Evolutionary conservation across 2,329 filamentous ascomycete genomes (phyloP), one percentile per base, ranked within the genome.

Genomic region (Nigrospora sphaerica): DNA sequence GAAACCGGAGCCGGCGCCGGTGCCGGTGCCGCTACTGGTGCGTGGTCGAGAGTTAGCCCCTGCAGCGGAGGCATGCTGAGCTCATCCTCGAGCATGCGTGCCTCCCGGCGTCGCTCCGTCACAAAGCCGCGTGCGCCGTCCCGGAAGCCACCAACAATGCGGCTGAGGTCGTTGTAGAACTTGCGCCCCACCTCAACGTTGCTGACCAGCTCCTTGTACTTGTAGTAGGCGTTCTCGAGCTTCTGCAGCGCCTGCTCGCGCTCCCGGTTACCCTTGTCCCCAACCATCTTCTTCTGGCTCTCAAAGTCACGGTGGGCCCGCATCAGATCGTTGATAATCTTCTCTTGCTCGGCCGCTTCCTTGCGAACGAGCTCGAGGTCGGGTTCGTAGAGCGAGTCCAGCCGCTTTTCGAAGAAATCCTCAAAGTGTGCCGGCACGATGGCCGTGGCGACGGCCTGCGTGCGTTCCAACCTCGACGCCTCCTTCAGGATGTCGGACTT

Each of bases 161-260:
- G 88, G 40, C 86, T 88, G 5, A 98, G 75, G 60, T 97, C 91
- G 56, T 98, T 98, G 71, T 97, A 98, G 62, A 98, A 98, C 63
- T 93, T 96, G 45, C 92, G 77, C 1, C 89, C 93, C 0, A 86
- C 88, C 54, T 97, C 92, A 3, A 96, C 75, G 60, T 97, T 95
- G 53, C 81, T 88, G 47, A 95, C 82, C 47, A 97, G 88, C 63
- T 98, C 92, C 68, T 95, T 95, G 72, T 97, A 97, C 67, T 92
- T 95, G 65, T 90, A 83, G 62, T 95, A 97, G 1, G 89, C 92
- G 52, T 87, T 90, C 64, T 97, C 92, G 11, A 98, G 73, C 51
- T 79, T 82, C 65, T 98, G 93, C 42, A 98, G 69, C 0, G 89
- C 90, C 54, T 86, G 79, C 62, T 97, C 92, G 13, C 93, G 81